These are phyloP conservation scores for Trypanosoma melophagium DNA, from an alignment of 208 protist genomes.

Conservation along the genomic window DNA sequence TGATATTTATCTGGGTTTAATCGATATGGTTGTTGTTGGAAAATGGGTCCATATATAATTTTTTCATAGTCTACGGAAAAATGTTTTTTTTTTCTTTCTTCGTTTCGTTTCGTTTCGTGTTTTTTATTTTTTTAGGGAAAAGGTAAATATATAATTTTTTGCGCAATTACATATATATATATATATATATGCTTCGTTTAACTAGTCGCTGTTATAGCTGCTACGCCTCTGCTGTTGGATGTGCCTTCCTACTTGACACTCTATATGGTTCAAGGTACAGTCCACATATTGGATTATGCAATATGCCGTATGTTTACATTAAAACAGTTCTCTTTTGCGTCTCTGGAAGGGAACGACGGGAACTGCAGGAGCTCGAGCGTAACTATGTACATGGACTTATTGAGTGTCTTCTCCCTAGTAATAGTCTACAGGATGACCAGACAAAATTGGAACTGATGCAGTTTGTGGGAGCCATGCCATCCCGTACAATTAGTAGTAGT, in stretches of 20 bases:
- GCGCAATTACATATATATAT: no score
- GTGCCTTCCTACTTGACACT: constrained; percentile 58
- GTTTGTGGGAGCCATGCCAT: constrained; percentile 54
- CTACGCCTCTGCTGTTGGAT: constrained; percentile 60
- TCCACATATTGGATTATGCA: constrained; percentile 62
- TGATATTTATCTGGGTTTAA: no score
- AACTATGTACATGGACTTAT: constrained; percentile 65
- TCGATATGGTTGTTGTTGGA: no score
- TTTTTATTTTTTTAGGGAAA: no score
- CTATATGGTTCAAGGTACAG: constrained; percentile 84
- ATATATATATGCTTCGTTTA: constrained; percentile 15
- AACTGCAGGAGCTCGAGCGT: constrained; percentile 34
- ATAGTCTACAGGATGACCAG: constrained; percentile 38
- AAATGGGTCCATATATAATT: no score
- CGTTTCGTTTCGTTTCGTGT: no score
- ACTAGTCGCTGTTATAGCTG: constrained; percentile 26
- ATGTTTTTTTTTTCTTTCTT: constrained; percentile 18
- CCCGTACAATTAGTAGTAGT: background rate
- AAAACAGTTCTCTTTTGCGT: constrained; percentile 72
- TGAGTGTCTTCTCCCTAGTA: constrained; percentile 49
- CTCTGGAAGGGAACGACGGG: constrained; percentile 31
- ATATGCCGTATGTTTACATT: constrained; percentile 71
- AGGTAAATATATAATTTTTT: background rate
- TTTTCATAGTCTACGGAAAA: no score
- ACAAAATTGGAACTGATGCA: constrained; percentile 65